Percentiles rank a stretch among this genome's conserved stretches.
Conservation (phyloP, 1,139 yeast species). For the Candida sp. region DNA sequence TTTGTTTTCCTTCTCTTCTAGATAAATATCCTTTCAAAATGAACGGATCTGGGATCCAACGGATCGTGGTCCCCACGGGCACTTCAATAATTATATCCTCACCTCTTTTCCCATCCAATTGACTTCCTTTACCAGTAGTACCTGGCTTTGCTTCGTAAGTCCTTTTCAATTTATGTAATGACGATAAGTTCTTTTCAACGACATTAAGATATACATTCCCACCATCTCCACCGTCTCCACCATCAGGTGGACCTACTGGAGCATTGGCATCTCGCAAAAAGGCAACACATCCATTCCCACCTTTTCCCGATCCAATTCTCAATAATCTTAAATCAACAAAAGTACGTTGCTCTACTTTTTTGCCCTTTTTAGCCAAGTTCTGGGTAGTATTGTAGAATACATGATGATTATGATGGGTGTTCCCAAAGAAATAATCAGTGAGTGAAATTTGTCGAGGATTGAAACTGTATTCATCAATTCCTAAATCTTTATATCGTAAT, state of each 20-base stretch:
- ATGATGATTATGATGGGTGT: constrained; percentile 40
- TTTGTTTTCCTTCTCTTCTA: constrained; percentile 20
- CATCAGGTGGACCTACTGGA: constrained; percentile 92
- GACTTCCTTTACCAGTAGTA: constrained; percentile 64
- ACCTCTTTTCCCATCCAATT: constrained; percentile 83
- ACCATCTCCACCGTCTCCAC: constrained; percentile 97
- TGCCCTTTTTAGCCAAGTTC: constrained; percentile 21
- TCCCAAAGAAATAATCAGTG: constrained; percentile 41
- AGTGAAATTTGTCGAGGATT: constrained; percentile 14
- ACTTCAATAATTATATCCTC: constrained; percentile 76
- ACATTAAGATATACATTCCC: constrained; percentile 86
- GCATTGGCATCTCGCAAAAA: constrained; percentile 84
- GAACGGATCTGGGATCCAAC: constrained; percentile 82
- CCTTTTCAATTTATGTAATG: constrained; percentile 66
- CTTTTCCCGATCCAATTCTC: constrained; percentile 71
- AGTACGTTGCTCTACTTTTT: constrained; percentile 36
- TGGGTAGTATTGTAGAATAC: constrained; percentile 13
- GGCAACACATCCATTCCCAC: constrained; percentile 87
- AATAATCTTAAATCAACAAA: constrained; percentile 65
- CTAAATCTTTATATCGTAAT: constrained; percentile 16
- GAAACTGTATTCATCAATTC: constrained; percentile 19
- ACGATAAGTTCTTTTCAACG: constrained; percentile 56
- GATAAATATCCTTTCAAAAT: constrained; percentile 33
- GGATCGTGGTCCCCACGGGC: constrained; percentile 85
- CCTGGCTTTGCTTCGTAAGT: constrained; percentile 75